Evolutionary conservation across 225 moss, liverwort and hornwort genomes (phyloP).

Genomic region (Polytrichum formosum): DNA sequence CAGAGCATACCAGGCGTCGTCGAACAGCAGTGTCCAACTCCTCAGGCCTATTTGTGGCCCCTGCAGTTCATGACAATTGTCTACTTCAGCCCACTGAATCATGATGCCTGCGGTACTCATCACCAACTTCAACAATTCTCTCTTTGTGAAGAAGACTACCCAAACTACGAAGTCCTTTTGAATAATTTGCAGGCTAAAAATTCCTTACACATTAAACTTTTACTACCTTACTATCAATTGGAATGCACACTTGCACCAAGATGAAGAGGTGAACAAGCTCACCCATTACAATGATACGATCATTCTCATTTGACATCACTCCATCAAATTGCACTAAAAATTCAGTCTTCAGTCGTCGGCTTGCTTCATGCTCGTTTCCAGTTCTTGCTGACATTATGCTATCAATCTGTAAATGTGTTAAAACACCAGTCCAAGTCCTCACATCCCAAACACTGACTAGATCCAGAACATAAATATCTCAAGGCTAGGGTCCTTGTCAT

Average conservation of each 20-base stretch:
- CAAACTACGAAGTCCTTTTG: too few species aligned
- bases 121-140: neutral
- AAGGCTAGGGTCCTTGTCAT: too few species aligned
- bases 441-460: neutral
- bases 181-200: too few species aligned
- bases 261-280: neutral
- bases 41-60: conserved; percentile 94
- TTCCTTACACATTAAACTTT: too few species aligned
- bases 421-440: neutral
- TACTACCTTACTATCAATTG: too few species aligned
- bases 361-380: conserved; percentile 89
- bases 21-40: conserved; percentile 90
- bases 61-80: conserved; percentile 25
- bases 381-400: conserved; percentile 92
- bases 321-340: conserved; percentile 98
- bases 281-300: conserved; percentile 94
- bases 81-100: neutral
- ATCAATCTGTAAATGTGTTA: conserved; percentile 55
- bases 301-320: conserved; percentile 81
- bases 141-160: neutral
- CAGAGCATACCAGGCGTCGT: conserved; percentile 63
- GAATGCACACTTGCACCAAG: too few species aligned
- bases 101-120: neutral
- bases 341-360: conserved; percentile 92
- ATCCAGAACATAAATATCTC: too few species aligned